A percentile compares a stretch with the other conserved stretches of the same genome.
phyloP scores from a whole-genome alignment of 352 stramenopile genomes.

The Phytopythium boreale region DNA sequence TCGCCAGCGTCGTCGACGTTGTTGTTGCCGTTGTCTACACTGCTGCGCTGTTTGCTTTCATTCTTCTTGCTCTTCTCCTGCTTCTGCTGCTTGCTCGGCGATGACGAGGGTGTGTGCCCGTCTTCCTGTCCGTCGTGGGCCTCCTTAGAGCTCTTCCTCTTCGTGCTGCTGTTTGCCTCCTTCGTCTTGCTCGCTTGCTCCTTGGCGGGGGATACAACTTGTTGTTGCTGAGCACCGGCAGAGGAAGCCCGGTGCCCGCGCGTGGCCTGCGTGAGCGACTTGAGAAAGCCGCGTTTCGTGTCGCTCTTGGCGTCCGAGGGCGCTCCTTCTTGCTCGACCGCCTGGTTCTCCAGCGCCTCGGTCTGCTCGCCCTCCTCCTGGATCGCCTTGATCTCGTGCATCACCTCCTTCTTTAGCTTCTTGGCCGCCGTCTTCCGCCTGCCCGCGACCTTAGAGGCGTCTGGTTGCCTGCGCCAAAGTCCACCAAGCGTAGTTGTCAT shows the following conservation, averaged over 20 bases:
- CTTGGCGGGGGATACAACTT: background rate
- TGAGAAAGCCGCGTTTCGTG: background rate
- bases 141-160: constrained; percentile 10
- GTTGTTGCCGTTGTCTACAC: background rate
- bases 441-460: background rate
- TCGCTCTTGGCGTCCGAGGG: background rate
- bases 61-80: constrained; percentile 10
- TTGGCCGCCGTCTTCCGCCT: background rate
- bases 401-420: background rate
- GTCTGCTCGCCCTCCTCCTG: background rate
- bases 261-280: background rate
- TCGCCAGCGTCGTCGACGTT: constrained; percentile 1
- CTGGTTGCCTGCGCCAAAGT: background rate
- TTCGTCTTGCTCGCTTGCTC: constrained; percentile 8
- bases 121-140: background rate
- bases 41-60: background rate
- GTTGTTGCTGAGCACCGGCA: background rate
- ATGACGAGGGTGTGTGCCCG: background rate
- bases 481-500: background rate
- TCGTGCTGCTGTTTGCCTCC: background rate
- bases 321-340: background rate
- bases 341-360: background rate
- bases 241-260: background rate
- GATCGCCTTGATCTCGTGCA: background rate
- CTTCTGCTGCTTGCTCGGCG: constrained; percentile 3